Conservation (phyloP, 1,139 yeast species). For the Candida smagusa region DNA sequence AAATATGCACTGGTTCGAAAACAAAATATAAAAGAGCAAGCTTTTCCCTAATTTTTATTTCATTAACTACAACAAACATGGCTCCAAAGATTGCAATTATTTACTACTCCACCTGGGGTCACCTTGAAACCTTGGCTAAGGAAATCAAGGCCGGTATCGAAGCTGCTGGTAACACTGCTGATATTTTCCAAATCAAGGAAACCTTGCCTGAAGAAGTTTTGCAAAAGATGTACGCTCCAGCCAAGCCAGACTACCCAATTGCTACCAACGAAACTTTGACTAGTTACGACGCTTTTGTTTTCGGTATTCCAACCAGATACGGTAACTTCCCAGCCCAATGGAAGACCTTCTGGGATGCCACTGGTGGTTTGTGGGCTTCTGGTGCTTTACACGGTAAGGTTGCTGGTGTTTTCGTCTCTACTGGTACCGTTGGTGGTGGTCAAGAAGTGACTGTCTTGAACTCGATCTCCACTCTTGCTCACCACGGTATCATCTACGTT, state of each 20-base stretch:
- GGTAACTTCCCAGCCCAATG: constrained; percentile 40
- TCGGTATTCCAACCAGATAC: constrained; percentile 40
- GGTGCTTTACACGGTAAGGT: constrained; percentile 37
- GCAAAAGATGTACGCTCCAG: constrained; percentile 29
- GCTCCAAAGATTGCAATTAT: constrained; percentile 37
- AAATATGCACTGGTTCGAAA: no score
- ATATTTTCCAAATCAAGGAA: constrained; percentile 36
- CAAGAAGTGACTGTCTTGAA: constrained; percentile 37
- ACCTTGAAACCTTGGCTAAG: constrained; percentile 33
- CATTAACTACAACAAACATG: constrained; percentile 13
- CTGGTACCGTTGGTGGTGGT: constrained; percentile 40
- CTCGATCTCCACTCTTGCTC: constrained; percentile 30
- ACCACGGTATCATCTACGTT: constrained; percentile 37
- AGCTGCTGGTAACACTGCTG: constrained; percentile 38
- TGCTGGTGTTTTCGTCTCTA: constrained; percentile 36
- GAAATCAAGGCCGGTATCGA: constrained; percentile 35
- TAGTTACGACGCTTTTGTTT: constrained; percentile 34
- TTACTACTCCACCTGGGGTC: constrained; percentile 37
- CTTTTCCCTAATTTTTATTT: constrained; percentile 1
- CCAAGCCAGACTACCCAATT: constrained; percentile 31
- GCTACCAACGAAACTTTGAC: constrained; percentile 31
- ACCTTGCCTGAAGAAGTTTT: constrained; percentile 31
- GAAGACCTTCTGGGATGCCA: constrained; percentile 38
- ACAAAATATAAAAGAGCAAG: background rate
- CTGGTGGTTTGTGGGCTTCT: constrained; percentile 38